phyloP scores from a whole-genome alignment of 495 filamentous ascomycete genomes.

The Massariosphaeria phaeospora region DNA sequence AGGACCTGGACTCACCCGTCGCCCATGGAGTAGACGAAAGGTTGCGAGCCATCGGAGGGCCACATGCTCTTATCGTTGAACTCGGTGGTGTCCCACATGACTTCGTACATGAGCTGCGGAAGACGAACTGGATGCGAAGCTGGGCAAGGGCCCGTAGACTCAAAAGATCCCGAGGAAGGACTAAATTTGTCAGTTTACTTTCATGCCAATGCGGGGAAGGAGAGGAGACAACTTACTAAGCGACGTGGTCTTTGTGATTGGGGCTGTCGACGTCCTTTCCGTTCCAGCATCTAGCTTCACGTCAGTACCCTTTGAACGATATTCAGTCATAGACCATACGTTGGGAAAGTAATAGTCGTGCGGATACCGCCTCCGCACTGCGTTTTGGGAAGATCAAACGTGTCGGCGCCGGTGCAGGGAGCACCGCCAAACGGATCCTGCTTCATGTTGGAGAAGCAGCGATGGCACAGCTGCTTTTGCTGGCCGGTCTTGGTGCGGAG shows the following conservation, averaged over 20 bases:
- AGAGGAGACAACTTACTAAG: conserved; percentile 32
- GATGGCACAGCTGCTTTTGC: conserved; percentile 43
- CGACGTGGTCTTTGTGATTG: conserved; percentile 48
- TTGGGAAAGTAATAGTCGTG: conserved; percentile 49
- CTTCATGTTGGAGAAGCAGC: conserved; percentile 46
- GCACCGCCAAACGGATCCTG: conserved; percentile 47
- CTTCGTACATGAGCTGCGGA: conserved; percentile 50
- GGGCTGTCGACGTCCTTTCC: conserved; percentile 50
- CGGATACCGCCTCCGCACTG: conserved; percentile 48
- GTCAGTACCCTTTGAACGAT: neutral
- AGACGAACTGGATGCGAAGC: conserved; percentile 44
- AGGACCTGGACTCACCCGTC: conserved; percentile 33
- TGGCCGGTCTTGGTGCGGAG: conserved; percentile 10
- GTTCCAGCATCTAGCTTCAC: conserved; percentile 47
- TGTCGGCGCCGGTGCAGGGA: conserved; percentile 50
- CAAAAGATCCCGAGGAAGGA: conserved; percentile 33
- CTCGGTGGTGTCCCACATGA: conserved; percentile 47
- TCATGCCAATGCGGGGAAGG: neutral
- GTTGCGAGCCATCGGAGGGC: conserved; percentile 45
- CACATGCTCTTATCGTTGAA: conserved; percentile 44
- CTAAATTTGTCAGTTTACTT: neutral
- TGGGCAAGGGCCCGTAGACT: conserved; percentile 44
- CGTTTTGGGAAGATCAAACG: conserved; percentile 42
- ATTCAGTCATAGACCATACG: conserved; percentile 29
- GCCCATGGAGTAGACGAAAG: conserved; percentile 50